These are phyloP conservation scores for Penicillium riverlandense DNA, from an alignment of 495 filamentous ascomycete genomes.

Conservation along the genomic window DNA sequence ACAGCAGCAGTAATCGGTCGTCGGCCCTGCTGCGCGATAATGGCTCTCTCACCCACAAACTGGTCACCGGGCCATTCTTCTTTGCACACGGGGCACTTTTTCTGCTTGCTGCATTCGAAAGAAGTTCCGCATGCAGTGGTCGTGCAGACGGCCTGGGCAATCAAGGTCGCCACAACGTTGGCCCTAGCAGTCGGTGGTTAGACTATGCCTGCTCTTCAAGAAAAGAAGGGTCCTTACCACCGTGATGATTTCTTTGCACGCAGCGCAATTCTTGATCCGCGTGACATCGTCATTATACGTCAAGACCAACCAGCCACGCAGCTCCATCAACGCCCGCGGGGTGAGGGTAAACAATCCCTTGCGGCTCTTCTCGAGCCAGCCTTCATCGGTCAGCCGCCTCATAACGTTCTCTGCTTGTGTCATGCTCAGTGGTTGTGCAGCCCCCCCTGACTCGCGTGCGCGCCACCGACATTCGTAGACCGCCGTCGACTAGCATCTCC, in stretches of 20 bases:
- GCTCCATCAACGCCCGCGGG: constrained; percentile 74
- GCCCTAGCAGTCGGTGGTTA: constrained; percentile 40
- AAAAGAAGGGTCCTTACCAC: constrained; percentile 38
- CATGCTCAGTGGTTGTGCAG: constrained; percentile 58
- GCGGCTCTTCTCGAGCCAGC: constrained; percentile 72
- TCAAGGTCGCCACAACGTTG: constrained; percentile 67
- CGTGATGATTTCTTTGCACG: constrained; percentile 87
- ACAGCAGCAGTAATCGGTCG: constrained; percentile 19
- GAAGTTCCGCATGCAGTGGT: constrained; percentile 65
- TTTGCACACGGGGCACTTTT: constrained; percentile 69
- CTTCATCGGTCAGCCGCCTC: constrained; percentile 62
- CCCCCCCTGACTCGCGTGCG: constrained; percentile 30
- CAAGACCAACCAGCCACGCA: constrained; percentile 70
- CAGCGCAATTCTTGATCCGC: constrained; percentile 79
- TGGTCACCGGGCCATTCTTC: constrained; percentile 63
- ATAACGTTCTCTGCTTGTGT: constrained; percentile 69
- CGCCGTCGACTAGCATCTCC: constrained; percentile 25
- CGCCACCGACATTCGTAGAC: constrained; percentile 24
- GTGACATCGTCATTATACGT: constrained; percentile 69
- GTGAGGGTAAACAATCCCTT: constrained; percentile 68
- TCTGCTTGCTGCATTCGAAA: constrained; percentile 57
- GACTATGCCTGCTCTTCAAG: background rate
- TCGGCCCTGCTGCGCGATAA: constrained; percentile 18
- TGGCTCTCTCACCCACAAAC: constrained; percentile 77
- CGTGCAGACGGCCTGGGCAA: constrained; percentile 68